Base-by-base conservation (phyloP, 192 early-diverging fungal species). In the Linderina pennispora region DNA sequence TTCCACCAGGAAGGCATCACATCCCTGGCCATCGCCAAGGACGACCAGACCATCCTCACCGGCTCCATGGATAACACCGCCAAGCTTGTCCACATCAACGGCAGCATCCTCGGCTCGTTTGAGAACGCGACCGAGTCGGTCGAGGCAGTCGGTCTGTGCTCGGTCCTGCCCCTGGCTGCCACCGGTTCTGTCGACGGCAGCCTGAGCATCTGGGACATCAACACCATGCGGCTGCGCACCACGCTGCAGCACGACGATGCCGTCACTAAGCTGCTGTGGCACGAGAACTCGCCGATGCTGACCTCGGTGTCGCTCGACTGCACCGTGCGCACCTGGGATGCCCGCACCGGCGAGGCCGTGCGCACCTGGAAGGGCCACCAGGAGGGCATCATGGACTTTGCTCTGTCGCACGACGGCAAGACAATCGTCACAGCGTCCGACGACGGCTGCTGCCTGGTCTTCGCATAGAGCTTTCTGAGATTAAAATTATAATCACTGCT, bases 201-300 rank as follows among this genome's bases (percentile, higher is more conserved):
- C 23, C 63, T 99, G 36, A 85, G 78, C 34, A 80, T 99, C 48
- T 97, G 94, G 92, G 97, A 99, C 49, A 68, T 89, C n/a, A 80
- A 78, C 41, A 82, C 81, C 0, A 76, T 88, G 73, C 82, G 84
- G 26, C 71, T 93, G 25, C 85, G 94, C n/a, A 74, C 84, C 11
- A 88, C 87, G 14, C 67, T 88, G 22, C 54, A 73, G 15, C 96
- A 99, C 64, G 79, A 88, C 64, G 92, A 91, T 38, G 90, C 89
- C 1, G 80, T 98, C 16, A 89, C 87, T 16, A 77, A 85, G 48
- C 65, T 91, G 14, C 48, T 66, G 46, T 98, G 86, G 81, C 59
- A 64, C 45, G 23, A 76, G 26, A 69, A 78, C 23, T 76, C 83
- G 19, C 87, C 87, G 3, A 50, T 87, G 36, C 47, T 98, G 33